These are phyloP conservation scores for Trametes coccinea DNA, from an alignment of 768 basidiomycete species.

Conservation along the genomic window DNA sequence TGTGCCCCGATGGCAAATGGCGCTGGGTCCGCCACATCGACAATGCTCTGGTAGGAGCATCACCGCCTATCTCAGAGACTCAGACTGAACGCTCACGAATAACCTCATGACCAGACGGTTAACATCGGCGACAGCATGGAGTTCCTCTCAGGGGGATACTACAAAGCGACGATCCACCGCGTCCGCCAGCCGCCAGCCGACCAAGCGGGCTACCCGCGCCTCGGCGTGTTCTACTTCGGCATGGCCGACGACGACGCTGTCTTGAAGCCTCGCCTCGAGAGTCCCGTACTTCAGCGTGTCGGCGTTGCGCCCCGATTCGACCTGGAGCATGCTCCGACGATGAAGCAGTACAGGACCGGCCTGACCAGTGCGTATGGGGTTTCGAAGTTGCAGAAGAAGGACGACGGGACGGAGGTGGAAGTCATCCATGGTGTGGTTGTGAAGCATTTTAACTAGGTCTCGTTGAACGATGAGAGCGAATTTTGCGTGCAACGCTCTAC, in stretches of 20 bases:
- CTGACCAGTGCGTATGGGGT: constrained; percentile 55
- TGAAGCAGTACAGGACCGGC: constrained; percentile 53
- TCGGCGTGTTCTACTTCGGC: constrained; percentile 61
- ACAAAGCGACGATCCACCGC: constrained; percentile 60
- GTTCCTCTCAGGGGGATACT: constrained; percentile 61
- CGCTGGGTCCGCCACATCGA: constrained; percentile 59
- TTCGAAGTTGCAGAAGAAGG: constrained; percentile 41
- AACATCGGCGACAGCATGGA: constrained; percentile 62
- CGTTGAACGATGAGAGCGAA: too few species aligned
- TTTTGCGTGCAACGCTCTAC: too few species aligned
- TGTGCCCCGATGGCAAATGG: constrained; percentile 53
- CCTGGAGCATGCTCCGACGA: constrained; percentile 47
- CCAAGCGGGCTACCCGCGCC: constrained; percentile 48
- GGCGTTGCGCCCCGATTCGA: constrained; percentile 42
- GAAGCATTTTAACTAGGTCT: constrained; percentile 51
- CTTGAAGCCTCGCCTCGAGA: constrained; percentile 46
- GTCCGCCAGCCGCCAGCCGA: constrained; percentile 60
- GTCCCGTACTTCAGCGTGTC: constrained; percentile 48
- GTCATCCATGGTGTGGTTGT: constrained; percentile 54
- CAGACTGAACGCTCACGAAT: too few species aligned
- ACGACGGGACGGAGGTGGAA: constrained; percentile 54
- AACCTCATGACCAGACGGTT: constrained; percentile 26
- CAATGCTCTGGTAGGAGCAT: constrained; percentile 48
- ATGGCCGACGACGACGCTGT: constrained; percentile 51
- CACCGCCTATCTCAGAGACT: too few species aligned